Base-by-base conservation (phyloP, 2,329 filamentous ascomycete genomes). In the Epichloe hybrida region DNA sequence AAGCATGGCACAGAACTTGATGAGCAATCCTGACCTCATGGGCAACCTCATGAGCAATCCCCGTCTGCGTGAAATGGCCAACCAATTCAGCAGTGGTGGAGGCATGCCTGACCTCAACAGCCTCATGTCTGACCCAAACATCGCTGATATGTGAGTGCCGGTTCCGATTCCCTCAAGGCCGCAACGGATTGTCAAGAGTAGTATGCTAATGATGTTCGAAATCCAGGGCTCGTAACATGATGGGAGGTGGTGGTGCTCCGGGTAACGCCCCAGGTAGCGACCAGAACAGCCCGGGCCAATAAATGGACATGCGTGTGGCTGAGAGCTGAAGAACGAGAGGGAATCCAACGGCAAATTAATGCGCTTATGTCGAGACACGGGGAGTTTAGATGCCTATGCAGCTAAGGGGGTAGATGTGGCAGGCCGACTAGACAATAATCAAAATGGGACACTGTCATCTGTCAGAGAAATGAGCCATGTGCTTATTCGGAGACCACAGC, bases 21-120 rank as follows among this genome's bases (percentile, higher is more conserved):
- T 97, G 93, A 88, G 82, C 71, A 96, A 98, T 72, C 93, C 93
- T 0, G 87, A 95, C 9, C 81, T 90, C 74, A 85, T 97, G 81
- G 79, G 75, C 65, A 93, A 89, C 67, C 70, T 98, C 52, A 95
- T 98, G 90, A 88, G 75, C 75, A 97, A 98, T 74, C 93, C 93
- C 3, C 80, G 83, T 54, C 72, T 97, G 55, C 79, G 87, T 51
- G 81, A 94, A 64, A 91, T 96, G 88, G 89, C 88, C 44, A 82
- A 85, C 62, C 80, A 79, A 59, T 89, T 95, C 64, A 80, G 79
- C 54, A 72, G 74, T 50, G 85, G 86, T 42, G 86, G 86, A 49
- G 91, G 91, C 48, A 89, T 95, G 85, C 93, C 93, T 7, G 88
- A 97, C 67, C 73, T 97, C 62, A 76, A 78, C 51, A 76, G 77